A percentile compares a stretch with the other conserved stretches of the same genome.
phyloP scores from a whole-genome alignment of 2,329 filamentous ascomycete species.

The Periconia sp. region DNA sequence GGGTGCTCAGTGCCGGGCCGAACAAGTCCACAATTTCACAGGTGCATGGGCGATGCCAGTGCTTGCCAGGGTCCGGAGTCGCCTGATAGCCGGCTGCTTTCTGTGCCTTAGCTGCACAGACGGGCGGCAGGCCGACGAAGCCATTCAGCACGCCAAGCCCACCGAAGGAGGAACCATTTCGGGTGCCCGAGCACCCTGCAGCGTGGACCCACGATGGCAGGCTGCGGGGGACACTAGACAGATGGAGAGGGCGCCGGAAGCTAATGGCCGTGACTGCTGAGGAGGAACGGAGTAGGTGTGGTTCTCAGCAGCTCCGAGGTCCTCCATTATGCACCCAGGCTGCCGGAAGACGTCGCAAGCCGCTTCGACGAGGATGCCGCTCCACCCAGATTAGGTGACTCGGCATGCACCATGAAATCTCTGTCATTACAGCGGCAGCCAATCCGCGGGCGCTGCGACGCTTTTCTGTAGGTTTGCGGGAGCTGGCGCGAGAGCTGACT shows the following conservation, averaged over 20 bases:
- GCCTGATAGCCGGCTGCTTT: constrained; percentile 4
- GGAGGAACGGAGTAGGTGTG: constrained; percentile 9
- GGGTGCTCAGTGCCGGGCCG: constrained; percentile 15
- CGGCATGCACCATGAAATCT: constrained; percentile 13
- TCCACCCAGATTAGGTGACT: constrained; percentile 4
- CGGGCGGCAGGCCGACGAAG: background rate
- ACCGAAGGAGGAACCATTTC: constrained; percentile 1
- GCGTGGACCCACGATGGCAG: background rate
- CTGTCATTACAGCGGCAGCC: constrained; percentile 9
- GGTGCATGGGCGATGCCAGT: constrained; percentile 12
- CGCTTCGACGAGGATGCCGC: constrained; percentile 4
- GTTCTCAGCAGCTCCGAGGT: constrained; percentile 8
- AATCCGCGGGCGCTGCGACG: constrained; percentile 9
- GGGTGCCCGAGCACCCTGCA: background rate
- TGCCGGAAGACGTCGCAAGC: constrained; percentile 5
- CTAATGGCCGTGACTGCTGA: constrained; percentile 10
- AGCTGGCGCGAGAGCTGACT: background rate
- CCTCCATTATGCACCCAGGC: constrained; percentile 7
- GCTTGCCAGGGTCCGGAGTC: constrained; percentile 6
- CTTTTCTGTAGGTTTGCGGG: background rate
- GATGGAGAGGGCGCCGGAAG: background rate
- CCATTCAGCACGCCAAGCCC: background rate
- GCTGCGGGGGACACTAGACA: too few relatives aligned
- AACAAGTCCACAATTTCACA: constrained; percentile 19
- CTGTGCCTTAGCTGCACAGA: constrained; percentile 15